Evolutionary conservation across 2,329 filamentous ascomycete species (phyloP), one percentile per base, ranked within the genome.

Genomic region (Pseudogymnoascus sp.): DNA sequence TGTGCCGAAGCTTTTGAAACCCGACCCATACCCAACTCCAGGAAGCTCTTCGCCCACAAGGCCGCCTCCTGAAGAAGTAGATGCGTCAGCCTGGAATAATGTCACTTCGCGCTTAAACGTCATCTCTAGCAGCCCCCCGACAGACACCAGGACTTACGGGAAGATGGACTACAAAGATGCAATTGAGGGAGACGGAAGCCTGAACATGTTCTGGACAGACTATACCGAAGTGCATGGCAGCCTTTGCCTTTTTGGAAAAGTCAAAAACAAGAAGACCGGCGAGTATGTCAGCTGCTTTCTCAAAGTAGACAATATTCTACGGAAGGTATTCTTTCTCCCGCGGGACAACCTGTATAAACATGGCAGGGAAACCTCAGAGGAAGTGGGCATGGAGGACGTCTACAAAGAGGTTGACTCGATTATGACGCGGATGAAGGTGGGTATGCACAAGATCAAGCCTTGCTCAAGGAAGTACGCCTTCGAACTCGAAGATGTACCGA

Each of bases 151-250:
- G 59, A 81, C 79, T 7, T 84, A 90, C 67, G 92, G 92, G 42
- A 99, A 97, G 76, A 82, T 97, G 59, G 86, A 88, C 67, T 83
- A 90, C 64, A 85, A 89, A 66, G 89, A 96, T 75, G 92, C 90
- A n/a, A 78, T 96, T n/a, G 93, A 97, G 74, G 87, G 90, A 66
- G 93, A 99, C 71, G 95, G 93, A 37, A 96, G 90, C 69, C 80
- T 99, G 31, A 88, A 88, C 68, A 91, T 99, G 79, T 99, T 97
- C 78, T 99, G 95, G 95, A 89, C 90, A 6, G 95, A 99, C 75
- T 99, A 96, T 72, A 91, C 89, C 0, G 95, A 99, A 73, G 80
- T 96, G 73, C 92, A 93, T 70, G 93, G 93, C 64, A 95, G 88
- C 69, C 79, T 99, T 8, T 97, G 92, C 74, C 82, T 99, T 9